Percentiles rank a stretch among this genome's conserved stretches.
phyloP scores from a whole-genome alignment of 2,329 filamentous ascomycete genomes.

The Boeremia lycopersici region DNA sequence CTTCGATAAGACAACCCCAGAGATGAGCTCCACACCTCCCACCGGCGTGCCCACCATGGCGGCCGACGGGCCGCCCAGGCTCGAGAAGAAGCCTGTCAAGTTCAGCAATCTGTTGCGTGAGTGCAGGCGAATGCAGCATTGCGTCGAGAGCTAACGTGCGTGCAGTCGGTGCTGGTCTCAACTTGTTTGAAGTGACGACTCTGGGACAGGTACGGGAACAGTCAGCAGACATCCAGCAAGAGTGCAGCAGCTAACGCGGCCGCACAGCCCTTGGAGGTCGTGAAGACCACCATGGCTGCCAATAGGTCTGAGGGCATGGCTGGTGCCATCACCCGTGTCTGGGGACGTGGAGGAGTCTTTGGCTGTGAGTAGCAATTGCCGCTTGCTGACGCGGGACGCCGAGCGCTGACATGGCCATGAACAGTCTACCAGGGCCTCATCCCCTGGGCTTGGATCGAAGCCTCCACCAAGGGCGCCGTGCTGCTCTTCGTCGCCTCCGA shows the following conservation, averaged over 20 bases:
- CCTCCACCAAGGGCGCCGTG: constrained; percentile 98
- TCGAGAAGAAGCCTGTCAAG: constrained; percentile 99
- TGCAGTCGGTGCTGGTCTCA: constrained; percentile 82
- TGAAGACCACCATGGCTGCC: constrained; percentile 99
- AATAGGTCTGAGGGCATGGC: constrained; percentile 89
- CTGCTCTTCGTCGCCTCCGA: constrained; percentile 99
- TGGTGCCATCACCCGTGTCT: constrained; percentile 82
- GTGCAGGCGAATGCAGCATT: constrained; percentile 31
- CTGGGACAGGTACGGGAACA: constrained; percentile 64
- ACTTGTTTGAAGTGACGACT: constrained; percentile 87
- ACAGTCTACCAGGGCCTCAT: constrained; percentile 99
- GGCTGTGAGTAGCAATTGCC: constrained; percentile 85
- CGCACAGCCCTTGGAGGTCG: constrained; percentile 88
- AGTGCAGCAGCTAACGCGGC: constrained; percentile 54
- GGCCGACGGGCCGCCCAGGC: constrained; percentile 53
- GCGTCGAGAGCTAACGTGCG: neutral
- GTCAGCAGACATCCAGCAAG: neutral
- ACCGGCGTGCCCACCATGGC: constrained; percentile 55
- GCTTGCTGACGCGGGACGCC: constrained; percentile 73
- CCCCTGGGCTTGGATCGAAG: constrained; percentile 96
- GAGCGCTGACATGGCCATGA: constrained; percentile 20
- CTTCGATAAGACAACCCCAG: constrained; percentile 55
- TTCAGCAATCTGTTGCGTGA: constrained; percentile 93
- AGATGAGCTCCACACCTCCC: constrained; percentile 55
- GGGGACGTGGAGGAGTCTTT: constrained; percentile 88